These are phyloP conservation scores for Angomonas deanei DNA, from an alignment of 208 protist species.

Conservation along the genomic window DNA sequence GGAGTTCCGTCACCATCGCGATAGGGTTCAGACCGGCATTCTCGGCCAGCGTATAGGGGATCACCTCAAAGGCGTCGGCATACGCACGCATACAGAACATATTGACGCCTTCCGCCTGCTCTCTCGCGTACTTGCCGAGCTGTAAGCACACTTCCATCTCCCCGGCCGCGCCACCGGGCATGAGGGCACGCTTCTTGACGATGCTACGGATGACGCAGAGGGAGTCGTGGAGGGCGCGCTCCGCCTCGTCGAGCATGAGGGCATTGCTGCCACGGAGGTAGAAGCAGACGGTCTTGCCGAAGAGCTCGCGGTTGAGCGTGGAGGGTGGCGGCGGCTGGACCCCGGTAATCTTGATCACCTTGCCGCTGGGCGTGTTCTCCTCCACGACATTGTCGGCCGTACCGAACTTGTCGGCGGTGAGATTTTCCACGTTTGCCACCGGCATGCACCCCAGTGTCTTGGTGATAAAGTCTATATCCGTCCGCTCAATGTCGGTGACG, in stretches of 20 bases:
- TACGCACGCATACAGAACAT: slow-evolving; percentile 95
- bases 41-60: slow-evolving; percentile 99
- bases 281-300: slow-evolving; percentile 94
- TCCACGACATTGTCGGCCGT: slow-evolving; percentile 93
- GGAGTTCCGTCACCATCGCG: slow-evolving; percentile 97
- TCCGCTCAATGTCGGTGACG: slow-evolving; percentile 98
- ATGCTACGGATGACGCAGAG: slow-evolving; percentile 99
- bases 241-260: slow-evolving; percentile 97
- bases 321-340: slow-evolving; percentile 55
- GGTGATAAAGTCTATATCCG: slow-evolving; percentile 99
- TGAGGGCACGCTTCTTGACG: slow-evolving; percentile 95
- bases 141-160: slow-evolving; percentile 95
- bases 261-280: slow-evolving; percentile 96
- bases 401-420: slow-evolving; percentile 97
- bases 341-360: slow-evolving; percentile 95
- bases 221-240: slow-evolving; percentile 99
- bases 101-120: slow-evolving; percentile 75
- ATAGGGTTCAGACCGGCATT: slow-evolving; percentile 99
- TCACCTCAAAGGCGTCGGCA: slow-evolving; percentile 97
- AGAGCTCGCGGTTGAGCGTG: slow-evolving; percentile 41
- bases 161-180: slow-evolving; percentile 96
- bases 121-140: slow-evolving; percentile 90
- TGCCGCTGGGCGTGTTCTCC: slow-evolving; percentile 82
- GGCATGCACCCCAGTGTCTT: slow-evolving; percentile 97
- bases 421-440: slow-evolving; percentile 95